A percentile compares a stretch with the other conserved stretches of the same genome.
phyloP scores from a whole-genome alignment of 2,329 filamentous ascomycete species.

The Elsinoe arachidis region DNA sequence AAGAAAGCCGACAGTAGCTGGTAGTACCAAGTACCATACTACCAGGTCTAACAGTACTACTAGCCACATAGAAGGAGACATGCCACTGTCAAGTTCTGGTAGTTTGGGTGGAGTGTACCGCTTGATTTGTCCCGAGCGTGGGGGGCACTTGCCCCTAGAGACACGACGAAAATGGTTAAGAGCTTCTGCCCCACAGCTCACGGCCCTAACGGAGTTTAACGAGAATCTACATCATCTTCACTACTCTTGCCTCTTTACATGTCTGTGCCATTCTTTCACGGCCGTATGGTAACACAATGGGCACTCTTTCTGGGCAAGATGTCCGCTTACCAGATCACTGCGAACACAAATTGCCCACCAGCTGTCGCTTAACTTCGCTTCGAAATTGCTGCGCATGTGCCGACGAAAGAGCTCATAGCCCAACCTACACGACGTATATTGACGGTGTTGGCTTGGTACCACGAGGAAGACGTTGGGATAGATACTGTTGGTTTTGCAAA shows the following conservation, averaged over 20 bases:
- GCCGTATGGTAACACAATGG: conserved; percentile 18
- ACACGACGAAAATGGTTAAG: too few species aligned
- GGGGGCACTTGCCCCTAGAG: too few species aligned
- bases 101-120: too few species aligned
- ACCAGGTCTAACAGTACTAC: too few species aligned
- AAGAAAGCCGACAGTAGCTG: too few species aligned
- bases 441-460: conserved; percentile 44
- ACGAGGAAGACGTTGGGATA: conserved; percentile 40
- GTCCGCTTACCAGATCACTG: conserved; percentile 22
- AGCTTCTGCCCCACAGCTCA: too few species aligned
- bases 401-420: conserved; percentile 31
- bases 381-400: conserved; percentile 25
- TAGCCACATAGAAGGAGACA: too few species aligned
- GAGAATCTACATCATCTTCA: conserved; percentile 16
- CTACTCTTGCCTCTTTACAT: not conserved
- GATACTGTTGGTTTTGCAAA: conserved; percentile 46
- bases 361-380: conserved; percentile 25
- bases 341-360: conserved; percentile 25
- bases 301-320: conserved; percentile 22
- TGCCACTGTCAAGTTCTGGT: too few species aligned
- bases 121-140: too few species aligned
- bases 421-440: conserved; percentile 39
- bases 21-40: too few species aligned
- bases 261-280: not conserved
- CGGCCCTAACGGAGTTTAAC: too few species aligned